Evolutionary conservation across 352 stramenopile genomes (phyloP).

Genomic region (Phytophthora pluvialis): DNA sequence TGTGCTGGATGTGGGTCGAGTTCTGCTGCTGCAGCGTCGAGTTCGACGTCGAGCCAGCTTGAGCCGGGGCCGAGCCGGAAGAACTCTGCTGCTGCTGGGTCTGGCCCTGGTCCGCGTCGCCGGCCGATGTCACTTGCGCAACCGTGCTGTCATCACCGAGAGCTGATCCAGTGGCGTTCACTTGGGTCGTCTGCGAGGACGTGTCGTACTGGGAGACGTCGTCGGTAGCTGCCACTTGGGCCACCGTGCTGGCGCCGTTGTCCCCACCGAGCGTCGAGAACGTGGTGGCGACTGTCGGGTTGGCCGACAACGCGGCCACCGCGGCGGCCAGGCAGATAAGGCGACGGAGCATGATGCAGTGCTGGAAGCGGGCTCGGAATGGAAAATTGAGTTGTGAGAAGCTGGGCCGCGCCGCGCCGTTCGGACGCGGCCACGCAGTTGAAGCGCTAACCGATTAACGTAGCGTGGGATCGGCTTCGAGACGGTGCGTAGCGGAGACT

Average conservation of each 20-base stretch:
- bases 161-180: not conserved
- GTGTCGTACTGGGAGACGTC: constrained; percentile 20
- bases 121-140: not conserved
- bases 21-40: constrained; percentile 5
- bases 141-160: not conserved
- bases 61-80: not conserved
- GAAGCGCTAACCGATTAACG: constrained; percentile 12
- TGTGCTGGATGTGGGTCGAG: constrained; percentile 57
- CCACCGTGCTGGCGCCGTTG: constrained; percentile 12
- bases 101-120: constrained; percentile 11
- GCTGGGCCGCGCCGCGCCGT: constrained; percentile 8
- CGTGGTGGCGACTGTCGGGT: constrained; percentile 9
- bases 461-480: constrained; percentile 12
- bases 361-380: constrained; percentile 1
- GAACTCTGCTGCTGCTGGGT: constrained; percentile 15
- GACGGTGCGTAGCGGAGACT: constrained; percentile 1
- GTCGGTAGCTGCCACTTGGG: constrained; percentile 6
- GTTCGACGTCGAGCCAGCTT: not conserved
- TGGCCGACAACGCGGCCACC: constrained; percentile 10
- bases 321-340: constrained; percentile 19
- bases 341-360: constrained; percentile 20
- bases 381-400: constrained; percentile 26
- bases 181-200: constrained; percentile 9
- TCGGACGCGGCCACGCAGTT: constrained; percentile 18
- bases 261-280: constrained; percentile 22